phyloP scores from a whole-genome alignment of 257 asterid genomes.

The Ocimum tenuiflorum region DNA sequence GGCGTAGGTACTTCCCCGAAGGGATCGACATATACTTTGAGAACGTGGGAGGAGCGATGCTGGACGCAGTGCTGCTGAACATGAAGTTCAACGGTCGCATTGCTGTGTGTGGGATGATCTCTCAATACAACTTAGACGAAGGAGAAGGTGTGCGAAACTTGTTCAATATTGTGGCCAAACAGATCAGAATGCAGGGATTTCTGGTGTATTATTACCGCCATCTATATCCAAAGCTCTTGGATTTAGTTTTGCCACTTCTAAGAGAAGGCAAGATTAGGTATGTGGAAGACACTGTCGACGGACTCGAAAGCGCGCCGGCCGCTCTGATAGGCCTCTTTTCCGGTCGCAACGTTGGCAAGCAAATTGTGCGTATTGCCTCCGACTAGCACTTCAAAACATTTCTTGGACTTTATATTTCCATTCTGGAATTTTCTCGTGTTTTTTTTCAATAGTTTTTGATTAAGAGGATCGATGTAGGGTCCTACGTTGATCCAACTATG shows the following conservation, averaged over 20 bases:
- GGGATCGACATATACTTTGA: no score
- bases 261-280: slow-evolving; percentile 32
- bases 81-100: slow-evolving; percentile 37
- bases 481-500: no score
- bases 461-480: no score
- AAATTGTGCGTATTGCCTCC: slow-evolving; percentile 31
- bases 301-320: slow-evolving; percentile 36
- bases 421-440: no score
- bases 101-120: slow-evolving; percentile 41
- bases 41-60: slow-evolving; percentile 44
- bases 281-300: slow-evolving; percentile 34
- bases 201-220: slow-evolving; percentile 15
- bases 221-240: slow-evolving; percentile 27
- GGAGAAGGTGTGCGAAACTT: slow-evolving; percentile 35
- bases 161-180: slow-evolving; percentile 19
- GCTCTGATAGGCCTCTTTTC: no score
- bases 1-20: slow-evolving; percentile 38
- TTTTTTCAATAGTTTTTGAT: no score
- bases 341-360: slow-evolving; percentile 44
- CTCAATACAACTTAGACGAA: slow-evolving; percentile 34
- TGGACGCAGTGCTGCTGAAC: slow-evolving; percentile 40
- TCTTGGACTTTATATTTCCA: no score
- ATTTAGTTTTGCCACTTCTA: slow-evolving; percentile 22
- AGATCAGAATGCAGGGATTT: slow-evolving; percentile 39
- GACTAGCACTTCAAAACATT: no score